These are phyloP conservation scores for Rutstroemia sydowiana DNA, from an alignment of 2,329 filamentous ascomycete species.

Conservation along the genomic window DNA sequence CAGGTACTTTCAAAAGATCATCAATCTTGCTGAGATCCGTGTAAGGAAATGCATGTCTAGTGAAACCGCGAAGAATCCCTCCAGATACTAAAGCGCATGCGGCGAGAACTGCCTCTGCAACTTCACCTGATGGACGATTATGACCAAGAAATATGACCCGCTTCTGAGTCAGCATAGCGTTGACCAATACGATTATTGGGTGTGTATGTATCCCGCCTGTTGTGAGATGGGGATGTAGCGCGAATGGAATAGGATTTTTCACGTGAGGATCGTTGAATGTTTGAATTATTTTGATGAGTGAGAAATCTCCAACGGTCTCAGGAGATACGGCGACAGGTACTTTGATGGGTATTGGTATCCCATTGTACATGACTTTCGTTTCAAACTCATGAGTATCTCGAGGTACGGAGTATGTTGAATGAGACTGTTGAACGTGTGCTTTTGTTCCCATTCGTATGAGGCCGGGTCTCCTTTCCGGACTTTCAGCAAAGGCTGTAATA, in stretches of 20 bases:
- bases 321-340: slow-evolving; percentile 88
- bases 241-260: slow-evolving; percentile 77
- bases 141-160: slow-evolving; percentile 92
- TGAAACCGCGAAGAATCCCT: slow-evolving; percentile 87
- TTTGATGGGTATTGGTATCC: slow-evolving; percentile 93
- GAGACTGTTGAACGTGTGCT: slow-evolving; percentile 49
- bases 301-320: slow-evolving; percentile 96
- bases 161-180: slow-evolving; percentile 93
- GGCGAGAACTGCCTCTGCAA: slow-evolving; percentile 96
- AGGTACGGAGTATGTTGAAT: slow-evolving; percentile 66
- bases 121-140: slow-evolving; percentile 89
- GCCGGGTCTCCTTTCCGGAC: slow-evolving; percentile 32
- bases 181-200: slow-evolving; percentile 89
- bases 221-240: slow-evolving; percentile 83
- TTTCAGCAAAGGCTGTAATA: slow-evolving; percentile 40
- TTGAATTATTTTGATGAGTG: slow-evolving; percentile 91
- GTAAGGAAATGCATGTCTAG: slow-evolving; percentile 92
- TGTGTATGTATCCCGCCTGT: slow-evolving; percentile 86
- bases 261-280: slow-evolving; percentile 80
- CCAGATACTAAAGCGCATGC: slow-evolving; percentile 91
- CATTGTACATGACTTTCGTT: slow-evolving; percentile 90
- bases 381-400: slow-evolving; percentile 97
- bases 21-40: slow-evolving; percentile 98
- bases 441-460: slow-evolving; percentile 52
- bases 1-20: slow-evolving; percentile 88